Evolutionary conservation across 2,329 filamentous ascomycete genomes (phyloP).

Genomic region (Botrytis tulipae): DNA sequence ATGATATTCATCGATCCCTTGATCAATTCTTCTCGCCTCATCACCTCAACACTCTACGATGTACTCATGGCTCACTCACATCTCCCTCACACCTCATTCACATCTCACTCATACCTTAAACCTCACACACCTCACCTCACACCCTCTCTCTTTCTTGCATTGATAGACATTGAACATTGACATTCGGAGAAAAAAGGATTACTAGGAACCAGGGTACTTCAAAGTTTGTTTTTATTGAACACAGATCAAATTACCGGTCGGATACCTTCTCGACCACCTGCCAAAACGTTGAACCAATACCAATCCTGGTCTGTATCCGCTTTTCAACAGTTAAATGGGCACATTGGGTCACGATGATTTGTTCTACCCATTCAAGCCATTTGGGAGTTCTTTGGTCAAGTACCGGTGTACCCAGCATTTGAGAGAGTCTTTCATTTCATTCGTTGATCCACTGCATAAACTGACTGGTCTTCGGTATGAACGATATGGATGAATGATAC

Average conservation of each 20-base stretch:
- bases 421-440: background rate
- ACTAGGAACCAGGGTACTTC: background rate
- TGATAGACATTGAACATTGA: background rate
- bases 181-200: background rate
- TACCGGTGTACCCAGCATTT: background rate
- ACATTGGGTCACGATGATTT: background rate
- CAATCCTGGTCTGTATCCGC: background rate
- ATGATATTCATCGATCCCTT: background rate
- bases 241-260: conserved; percentile 18
- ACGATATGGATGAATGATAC: background rate
- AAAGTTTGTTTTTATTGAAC: conserved; percentile 1
- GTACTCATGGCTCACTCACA: too few relatives aligned
- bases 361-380: background rate
- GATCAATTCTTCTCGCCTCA: too few relatives aligned
- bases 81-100: background rate
- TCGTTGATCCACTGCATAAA: background rate
- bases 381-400: background rate
- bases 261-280: conserved; percentile 4
- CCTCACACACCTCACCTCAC: background rate
- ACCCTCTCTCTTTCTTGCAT: background rate
- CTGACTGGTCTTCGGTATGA: background rate
- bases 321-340: background rate
- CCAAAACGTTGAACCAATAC: background rate
- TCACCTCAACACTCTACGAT: background rate
- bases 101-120: background rate